A percentile compares a stretch with the other conserved stretches of the same genome.
Evolutionary conservation across 2,329 filamentous ascomycete genomes (phyloP).

Genomic region (Talaromyces sp.): DNA sequence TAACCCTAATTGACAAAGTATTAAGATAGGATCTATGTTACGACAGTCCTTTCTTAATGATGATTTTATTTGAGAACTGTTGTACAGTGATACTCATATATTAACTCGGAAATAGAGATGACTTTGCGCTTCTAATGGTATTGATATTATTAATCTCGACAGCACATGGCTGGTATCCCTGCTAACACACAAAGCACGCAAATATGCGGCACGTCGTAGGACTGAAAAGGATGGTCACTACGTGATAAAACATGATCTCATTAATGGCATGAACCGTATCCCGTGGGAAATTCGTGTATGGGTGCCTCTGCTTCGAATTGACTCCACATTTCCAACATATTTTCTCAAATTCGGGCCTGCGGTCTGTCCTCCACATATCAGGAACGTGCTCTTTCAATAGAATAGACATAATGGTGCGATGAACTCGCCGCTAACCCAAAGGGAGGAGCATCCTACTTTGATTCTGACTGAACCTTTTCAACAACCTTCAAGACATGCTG

Average conservation of each 20-base stretch:
- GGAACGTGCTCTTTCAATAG: constrained; percentile 10
- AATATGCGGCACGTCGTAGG: constrained; percentile 3
- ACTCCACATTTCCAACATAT: neutral
- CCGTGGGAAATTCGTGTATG: neutral
- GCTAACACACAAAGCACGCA: constrained; percentile 3
- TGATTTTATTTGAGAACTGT: neutral
- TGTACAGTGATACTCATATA: neutral
- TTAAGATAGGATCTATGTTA: neutral
- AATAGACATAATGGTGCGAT: neutral
- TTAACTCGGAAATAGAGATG: neutral
- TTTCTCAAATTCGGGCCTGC: constrained; percentile 26
- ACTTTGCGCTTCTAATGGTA: neutral
- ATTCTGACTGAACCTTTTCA: constrained; percentile 68
- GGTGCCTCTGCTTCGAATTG: neutral
- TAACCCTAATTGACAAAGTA: neutral
- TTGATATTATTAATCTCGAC: constrained; percentile 1
- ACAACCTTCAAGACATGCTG: constrained; percentile 72
- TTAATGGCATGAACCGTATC: constrained; percentile 8
- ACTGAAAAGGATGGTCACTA: neutral
- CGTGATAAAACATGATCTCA: constrained; percentile 13
- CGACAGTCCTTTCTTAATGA: neutral
- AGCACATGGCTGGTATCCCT: neutral
- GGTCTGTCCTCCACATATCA: constrained; percentile 23
- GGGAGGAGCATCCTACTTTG: constrained; percentile 17
- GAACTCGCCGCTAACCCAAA: neutral